phyloP scores from a whole-genome alignment of 805 yeast genomes.

The Yarrowia phangngaensis region DNA sequence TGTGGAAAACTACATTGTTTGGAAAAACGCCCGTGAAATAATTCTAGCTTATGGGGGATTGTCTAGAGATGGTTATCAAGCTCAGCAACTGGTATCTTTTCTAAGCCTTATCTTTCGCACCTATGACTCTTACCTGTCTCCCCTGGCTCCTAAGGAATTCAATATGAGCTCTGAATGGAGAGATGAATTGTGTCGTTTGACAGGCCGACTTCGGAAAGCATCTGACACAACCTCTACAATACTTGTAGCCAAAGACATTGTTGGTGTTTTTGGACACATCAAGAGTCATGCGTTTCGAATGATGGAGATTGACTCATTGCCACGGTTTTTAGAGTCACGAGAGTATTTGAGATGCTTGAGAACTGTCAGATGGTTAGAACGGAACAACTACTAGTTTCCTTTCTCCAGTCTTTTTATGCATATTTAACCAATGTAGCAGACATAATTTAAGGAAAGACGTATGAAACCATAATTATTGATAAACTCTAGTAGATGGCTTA shows the following conservation, averaged over 20 bases:
- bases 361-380: constrained; percentile 11
- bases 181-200: constrained; percentile 1
- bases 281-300: constrained; percentile 12
- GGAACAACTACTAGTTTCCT: neutral
- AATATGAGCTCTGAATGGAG: constrained; percentile 46
- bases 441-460: too few species aligned
- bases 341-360: constrained; percentile 8
- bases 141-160: constrained; percentile 53
- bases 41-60: constrained; percentile 29
- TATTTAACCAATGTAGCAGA: too few species aligned
- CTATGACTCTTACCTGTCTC: constrained; percentile 23
- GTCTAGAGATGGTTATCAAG: neutral
- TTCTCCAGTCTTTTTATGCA: too few species aligned
- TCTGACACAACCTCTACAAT: neutral
- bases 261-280: neutral
- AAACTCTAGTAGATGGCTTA: too few species aligned
- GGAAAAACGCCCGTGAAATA: constrained; percentile 49
- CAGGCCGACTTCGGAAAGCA: neutral
- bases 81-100: neutral
- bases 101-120: neutral
- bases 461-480: too few species aligned
- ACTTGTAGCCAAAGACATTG: constrained; percentile 38
- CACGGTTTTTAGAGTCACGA: constrained; percentile 4
- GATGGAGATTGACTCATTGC: constrained; percentile 25
- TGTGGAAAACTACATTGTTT: constrained; percentile 69